Percentiles rank a stretch among this genome's conserved stretches.
phyloP scores from a whole-genome alignment of 345 rosid genomes.

The Aurinia saxatilis region DNA sequence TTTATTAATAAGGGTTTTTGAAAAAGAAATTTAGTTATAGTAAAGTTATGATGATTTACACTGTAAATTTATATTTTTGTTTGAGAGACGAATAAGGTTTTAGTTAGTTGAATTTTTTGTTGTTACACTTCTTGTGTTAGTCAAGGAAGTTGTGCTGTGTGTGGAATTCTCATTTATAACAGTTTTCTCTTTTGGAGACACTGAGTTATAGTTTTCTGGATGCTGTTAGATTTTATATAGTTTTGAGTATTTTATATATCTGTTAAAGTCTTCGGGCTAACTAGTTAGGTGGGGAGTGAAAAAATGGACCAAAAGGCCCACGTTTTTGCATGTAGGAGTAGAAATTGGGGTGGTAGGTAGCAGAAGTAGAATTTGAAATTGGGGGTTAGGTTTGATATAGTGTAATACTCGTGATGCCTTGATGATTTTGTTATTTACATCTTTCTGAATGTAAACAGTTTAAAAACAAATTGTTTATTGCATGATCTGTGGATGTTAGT shows the following conservation, averaged over 20 bases:
- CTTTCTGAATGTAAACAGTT: too few relatives aligned
- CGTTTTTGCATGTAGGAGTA: neutral
- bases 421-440: too few relatives aligned
- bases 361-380: conserved; percentile 5
- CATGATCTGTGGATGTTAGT: too few relatives aligned
- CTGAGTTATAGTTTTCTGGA: neutral
- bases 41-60: conserved; percentile 6
- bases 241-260: neutral
- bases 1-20: conserved; percentile 11
- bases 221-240: neutral
- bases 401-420: conserved; percentile 13
- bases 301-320: neutral
- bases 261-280: neutral
- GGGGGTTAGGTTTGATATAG: conserved; percentile 10
- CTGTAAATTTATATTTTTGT: conserved; percentile 26
- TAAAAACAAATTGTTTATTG: too few relatives aligned
- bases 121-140: neutral
- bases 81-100: conserved; percentile 18
- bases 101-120: conserved; percentile 17
- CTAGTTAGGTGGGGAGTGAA: conserved; percentile 5
- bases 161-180: neutral
- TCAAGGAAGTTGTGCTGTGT: neutral
- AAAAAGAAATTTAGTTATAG: neutral
- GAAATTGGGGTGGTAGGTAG: neutral
- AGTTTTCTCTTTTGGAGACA: neutral